Base-by-base conservation (phyloP, 345 rosid genomes). In the Euphorbia tirucalli region DNA sequence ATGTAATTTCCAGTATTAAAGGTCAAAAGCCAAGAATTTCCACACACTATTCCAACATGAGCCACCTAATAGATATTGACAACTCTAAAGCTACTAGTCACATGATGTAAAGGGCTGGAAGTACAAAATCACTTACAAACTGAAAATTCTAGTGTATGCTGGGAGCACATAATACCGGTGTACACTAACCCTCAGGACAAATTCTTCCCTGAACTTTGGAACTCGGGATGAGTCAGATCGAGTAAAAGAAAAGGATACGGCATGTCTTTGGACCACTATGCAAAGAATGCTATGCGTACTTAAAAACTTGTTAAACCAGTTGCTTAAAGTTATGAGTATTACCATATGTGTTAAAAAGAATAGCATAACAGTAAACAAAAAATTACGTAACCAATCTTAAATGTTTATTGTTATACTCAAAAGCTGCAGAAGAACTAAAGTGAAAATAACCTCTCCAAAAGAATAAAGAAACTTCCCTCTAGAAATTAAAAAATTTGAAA, bases 391-490 rank as follows among this genome's bases (percentile, higher is more conserved):
- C 31, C 13, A 32, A 32, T 32, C 3, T 32, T 32, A 14, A 35
- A 35, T 62, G 27, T 62, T 25, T 9, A n/a, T n/a, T n/a, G n/a
- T n/a, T n/a, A n/a, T n/a, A n/a, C 30, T 63, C 8, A 35, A 31
- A 68, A 52, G 61, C 19, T 67, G 44, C 60, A 50, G 21, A n/a
- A n/a, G n/a, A n/a, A n/a, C n/a, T n/a, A n/a, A n/a, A 67, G 30
- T 50, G 71, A 30, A 66, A 66, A 67, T 27, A 46, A 54, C 49
- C 37, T 6, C 1, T 32, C 35, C n/a, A n/a, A 52, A 67, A 68
- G 11, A 35, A 6, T 50, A 16, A 68, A 32, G 32, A 68, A 68
- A 31, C 46, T 54, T 32, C 5, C 1, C 49, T 21, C 31, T 21
- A 32, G 48, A 50, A 50, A 30, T 49, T 37, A 10, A 46, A 46